These are phyloP conservation scores for Trifolium subterraneum DNA, from an alignment of 306 rosid species.

Conservation along the genomic window DNA sequence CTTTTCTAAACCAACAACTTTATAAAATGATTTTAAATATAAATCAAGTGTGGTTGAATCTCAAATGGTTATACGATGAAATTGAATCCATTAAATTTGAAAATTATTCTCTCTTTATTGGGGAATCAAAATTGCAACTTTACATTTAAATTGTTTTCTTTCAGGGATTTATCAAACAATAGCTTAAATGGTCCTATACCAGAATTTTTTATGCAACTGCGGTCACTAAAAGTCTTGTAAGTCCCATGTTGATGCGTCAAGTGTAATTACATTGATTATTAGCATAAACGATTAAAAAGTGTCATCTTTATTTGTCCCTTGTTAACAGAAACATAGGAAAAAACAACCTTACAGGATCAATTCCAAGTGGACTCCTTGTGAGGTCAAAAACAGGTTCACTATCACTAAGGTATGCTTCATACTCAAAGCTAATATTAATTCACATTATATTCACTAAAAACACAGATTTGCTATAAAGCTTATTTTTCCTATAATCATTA, in stretches of 20 bases:
- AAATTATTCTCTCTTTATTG: background rate
- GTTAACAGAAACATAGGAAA: constrained; percentile 53
- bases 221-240: constrained; percentile 50
- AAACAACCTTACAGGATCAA: constrained; percentile 49
- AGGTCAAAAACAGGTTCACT: constrained; percentile 45
- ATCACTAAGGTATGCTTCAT: constrained; percentile 50
- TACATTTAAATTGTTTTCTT: constrained; percentile 24
- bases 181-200: constrained; percentile 51
- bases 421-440: no score
- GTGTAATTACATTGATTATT: background rate
- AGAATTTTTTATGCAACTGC: constrained; percentile 41
- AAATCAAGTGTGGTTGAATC: background rate
- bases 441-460: background rate
- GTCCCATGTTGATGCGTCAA: constrained; percentile 36
- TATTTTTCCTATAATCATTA: background rate
- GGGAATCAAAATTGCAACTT: constrained; percentile 4
- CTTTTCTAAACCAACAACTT: background rate
- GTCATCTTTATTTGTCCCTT: no score
- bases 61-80: background rate
- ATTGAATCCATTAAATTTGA: no score
- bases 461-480: background rate
- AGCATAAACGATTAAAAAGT: background rate
- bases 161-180: constrained; percentile 68
- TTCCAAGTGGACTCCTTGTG: constrained; percentile 49
- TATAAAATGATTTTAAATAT: no score